Evolutionary conservation across 371 early-diverging fungal species (phyloP), one percentile per base, ranked within the genome.

Genomic region (Chytridiales sp.): DNA sequence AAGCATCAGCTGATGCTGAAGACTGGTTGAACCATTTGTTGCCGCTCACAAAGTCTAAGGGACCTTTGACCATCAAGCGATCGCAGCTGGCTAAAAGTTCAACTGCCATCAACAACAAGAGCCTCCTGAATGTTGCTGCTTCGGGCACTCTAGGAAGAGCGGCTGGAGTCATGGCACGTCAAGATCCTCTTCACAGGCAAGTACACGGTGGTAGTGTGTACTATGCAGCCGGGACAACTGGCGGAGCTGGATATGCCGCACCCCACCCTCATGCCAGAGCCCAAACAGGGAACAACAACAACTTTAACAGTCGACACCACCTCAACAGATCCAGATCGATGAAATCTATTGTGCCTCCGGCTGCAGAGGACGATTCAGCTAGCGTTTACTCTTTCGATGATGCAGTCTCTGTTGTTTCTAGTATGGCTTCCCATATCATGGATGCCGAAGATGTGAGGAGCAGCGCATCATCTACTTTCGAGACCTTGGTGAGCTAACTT

Each of bases 11-110:
- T 2, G 79, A 79, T 36, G 66, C 65, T 6, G 77, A 73, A 15
- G 77, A 76, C 19, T 79, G 79, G 79, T 36, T 76, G 13, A 35
- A 61, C 11, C 22, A 46, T 17, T n/a, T 71, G 22, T 38, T n/a
- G 6, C 66, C 51, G 22, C 40, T 32, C 50, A 34, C 40, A 17
- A 44, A 48, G 15, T n/a, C n/a, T 51, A 29, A 21, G 21, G 17
- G 9, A 29, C 19, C 5, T 19, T 42, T 17, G 0, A 51, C 17
- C 17, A 47, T 32, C 8, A 19, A 15, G 54, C 9, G 13, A 53
- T 36, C 30, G 19, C 27, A 54, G 29, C 53, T 62, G 24, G 21
- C 19, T 41, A 13, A 11, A 59, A 27, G 2, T 3, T 26, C 11
- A 31, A 52, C 24, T 27, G 46, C 21, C 52, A 44, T 2, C 15